phyloP scores from a whole-genome alignment of 805 yeast genomes.

The Komagataella populi region DNA sequence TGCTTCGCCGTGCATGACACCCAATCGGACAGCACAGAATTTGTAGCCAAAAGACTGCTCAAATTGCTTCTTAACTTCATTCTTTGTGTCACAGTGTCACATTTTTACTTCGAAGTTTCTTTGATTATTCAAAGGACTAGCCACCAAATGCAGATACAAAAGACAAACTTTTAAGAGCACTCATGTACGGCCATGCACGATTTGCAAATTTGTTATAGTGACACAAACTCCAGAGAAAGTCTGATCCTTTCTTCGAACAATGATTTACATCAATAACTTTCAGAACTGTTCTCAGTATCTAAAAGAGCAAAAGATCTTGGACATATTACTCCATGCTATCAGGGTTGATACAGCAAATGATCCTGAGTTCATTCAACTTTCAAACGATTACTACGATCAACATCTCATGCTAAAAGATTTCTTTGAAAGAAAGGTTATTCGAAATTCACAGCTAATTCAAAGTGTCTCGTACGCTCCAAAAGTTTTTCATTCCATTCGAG shows the following conservation, averaged over 20 bases:
- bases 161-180: not conserved
- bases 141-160: not conserved
- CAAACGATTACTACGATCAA: not conserved
- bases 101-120: too few relatives aligned
- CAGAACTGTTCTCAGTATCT: not conserved
- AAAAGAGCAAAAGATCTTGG: not conserved
- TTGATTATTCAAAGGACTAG: not conserved
- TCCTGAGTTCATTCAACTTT: not conserved
- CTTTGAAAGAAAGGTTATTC: not conserved
- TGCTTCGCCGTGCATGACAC: not conserved
- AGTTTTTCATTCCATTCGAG: not conserved
- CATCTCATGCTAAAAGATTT: not conserved
- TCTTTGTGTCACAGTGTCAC: not conserved
- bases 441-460: not conserved
- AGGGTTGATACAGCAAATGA: not conserved
- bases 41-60: not conserved
- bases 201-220: not conserved
- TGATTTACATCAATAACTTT: not conserved
- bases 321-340: not conserved
- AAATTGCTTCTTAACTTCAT: not conserved
- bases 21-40: not conserved
- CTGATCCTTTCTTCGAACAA: not conserved
- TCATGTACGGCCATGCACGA: not conserved
- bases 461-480: not conserved
- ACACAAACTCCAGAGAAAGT: not conserved